Evolutionary conservation across 2,329 filamentous ascomycete species (phyloP).

Genomic region (Grosmannia huntii): DNA sequence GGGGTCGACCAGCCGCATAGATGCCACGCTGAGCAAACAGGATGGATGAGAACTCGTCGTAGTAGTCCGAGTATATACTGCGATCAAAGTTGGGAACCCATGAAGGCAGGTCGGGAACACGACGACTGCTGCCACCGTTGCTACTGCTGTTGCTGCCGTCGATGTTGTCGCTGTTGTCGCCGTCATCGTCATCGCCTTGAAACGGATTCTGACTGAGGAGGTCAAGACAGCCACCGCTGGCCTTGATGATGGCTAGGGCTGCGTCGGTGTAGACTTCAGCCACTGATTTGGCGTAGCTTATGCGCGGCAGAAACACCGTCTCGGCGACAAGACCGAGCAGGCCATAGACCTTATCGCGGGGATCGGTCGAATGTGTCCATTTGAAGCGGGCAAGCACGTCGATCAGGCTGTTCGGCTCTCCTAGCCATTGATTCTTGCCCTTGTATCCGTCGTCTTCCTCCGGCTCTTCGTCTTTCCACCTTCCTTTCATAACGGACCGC

Average conservation of each 20-base stretch:
- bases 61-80: slow-evolving; percentile 2
- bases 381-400: slow-evolving; percentile 7
- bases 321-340: slow-evolving; percentile 7
- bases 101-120: slow-evolving; percentile 3
- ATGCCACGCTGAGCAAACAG: slow-evolving; percentile 8
- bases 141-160: too few species aligned
- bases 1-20: slow-evolving; percentile 3
- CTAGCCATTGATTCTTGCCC: neutral
- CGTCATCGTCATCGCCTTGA: neutral
- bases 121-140: neutral
- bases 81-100: slow-evolving; percentile 9
- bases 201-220: slow-evolving; percentile 7
- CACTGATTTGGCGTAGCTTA: slow-evolving; percentile 3
- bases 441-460: neutral
- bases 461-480: neutral
- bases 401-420: slow-evolving; percentile 3
- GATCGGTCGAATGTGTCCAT: slow-evolving; percentile 4
- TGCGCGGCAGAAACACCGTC: neutral
- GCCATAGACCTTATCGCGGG: slow-evolving; percentile 9
- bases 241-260: slow-evolving; percentile 4
- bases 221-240: slow-evolving; percentile 4
- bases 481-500: neutral
- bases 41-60: slow-evolving; percentile 5
- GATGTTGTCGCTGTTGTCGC: neutral
- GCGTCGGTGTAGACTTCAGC: slow-evolving; percentile 5